Conservation (phyloP, 768 basidiomycete species). For the Naganishia kalamii region DNA sequence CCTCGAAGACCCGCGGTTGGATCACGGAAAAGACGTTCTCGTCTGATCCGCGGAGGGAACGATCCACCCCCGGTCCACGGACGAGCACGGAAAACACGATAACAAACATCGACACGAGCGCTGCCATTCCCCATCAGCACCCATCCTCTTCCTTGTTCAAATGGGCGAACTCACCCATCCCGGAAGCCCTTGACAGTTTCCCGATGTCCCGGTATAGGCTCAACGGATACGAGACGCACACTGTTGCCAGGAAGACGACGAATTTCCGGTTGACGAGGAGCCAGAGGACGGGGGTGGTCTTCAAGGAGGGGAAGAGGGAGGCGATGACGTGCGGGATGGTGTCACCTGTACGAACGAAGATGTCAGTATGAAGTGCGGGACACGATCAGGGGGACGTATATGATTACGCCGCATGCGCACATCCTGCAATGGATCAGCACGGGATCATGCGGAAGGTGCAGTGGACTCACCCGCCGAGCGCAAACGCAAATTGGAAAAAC, state of each 20-base stretch:
- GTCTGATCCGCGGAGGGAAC: conserved; percentile 70
- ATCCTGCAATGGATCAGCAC: conserved; percentile 49
- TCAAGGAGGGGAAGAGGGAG: conserved; percentile 65
- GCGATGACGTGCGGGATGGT: conserved; percentile 92
- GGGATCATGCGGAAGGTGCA: background rate
- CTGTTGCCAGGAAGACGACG: conserved; percentile 78
- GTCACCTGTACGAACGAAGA: conserved; percentile 57
- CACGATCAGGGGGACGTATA: conserved; percentile 48
- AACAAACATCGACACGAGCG: conserved; percentile 63
- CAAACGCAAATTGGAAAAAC: conserved; percentile 95
- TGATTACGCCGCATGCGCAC: conserved; percentile 97
- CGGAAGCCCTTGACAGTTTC: conserved; percentile 87
- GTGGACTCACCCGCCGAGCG: conserved; percentile 65
- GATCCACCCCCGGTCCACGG: conserved; percentile 68
- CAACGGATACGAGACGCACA: conserved; percentile 85
- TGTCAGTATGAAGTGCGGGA: background rate
- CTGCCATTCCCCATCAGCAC: conserved; percentile 42
- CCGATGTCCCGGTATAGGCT: conserved; percentile 96
- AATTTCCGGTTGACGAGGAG: conserved; percentile 80
- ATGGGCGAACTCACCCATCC: conserved; percentile 60
- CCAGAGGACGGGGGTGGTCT: conserved; percentile 64
- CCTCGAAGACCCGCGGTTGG: conserved; percentile 77
- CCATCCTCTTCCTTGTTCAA: background rate
- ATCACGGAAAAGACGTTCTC: conserved; percentile 67
- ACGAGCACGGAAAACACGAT: conserved; percentile 81